Evolutionary conservation across 2,329 filamentous ascomycete species (phyloP).

Genomic region (Aspergillus ochraceoroseus): DNA sequence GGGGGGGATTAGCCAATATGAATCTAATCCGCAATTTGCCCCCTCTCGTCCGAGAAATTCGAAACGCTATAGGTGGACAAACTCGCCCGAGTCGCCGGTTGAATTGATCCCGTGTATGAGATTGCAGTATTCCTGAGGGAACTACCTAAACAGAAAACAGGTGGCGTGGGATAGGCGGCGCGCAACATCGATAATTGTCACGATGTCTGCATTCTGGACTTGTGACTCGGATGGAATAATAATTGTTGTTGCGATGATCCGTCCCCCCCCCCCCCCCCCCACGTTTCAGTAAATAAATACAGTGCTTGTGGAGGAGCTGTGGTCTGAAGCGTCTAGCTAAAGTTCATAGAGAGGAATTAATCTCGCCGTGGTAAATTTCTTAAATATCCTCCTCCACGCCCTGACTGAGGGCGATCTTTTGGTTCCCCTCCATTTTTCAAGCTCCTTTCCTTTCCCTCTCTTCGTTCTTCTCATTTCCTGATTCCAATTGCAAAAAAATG

Average conservation of each 20-base stretch:
- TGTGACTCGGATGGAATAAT: too few species aligned
- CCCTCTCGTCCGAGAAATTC: too few species aligned
- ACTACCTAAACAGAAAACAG: too few species aligned
- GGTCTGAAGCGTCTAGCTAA: too few species aligned
- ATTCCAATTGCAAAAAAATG: constrained; percentile 30
- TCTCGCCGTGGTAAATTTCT: not conserved
- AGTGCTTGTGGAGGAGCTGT: too few species aligned
- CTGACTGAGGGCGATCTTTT: too few species aligned
- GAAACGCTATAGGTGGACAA: constrained; percentile 28
- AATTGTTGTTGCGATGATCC: too few species aligned
- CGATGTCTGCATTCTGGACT: too few species aligned
- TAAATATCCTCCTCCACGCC: not conserved
- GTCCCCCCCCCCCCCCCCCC: too few species aligned
- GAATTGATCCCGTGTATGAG: constrained; percentile 7
- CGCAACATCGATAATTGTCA: too few species aligned
- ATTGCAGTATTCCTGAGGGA: not conserved
- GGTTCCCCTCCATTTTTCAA: not conserved
- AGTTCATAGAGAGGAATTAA: not conserved
- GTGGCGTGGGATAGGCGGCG: too few species aligned
- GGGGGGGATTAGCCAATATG: not conserved
- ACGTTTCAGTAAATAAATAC: constrained; percentile 2
- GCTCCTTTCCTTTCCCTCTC: not conserved
- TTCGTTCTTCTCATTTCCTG: not conserved
- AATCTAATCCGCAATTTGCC: constrained; percentile 5
- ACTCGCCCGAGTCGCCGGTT: constrained; percentile 2